These are phyloP conservation scores for Cladosporium sp. DNA, from an alignment of 2,329 filamentous ascomycete species.

Conservation along the genomic window DNA sequence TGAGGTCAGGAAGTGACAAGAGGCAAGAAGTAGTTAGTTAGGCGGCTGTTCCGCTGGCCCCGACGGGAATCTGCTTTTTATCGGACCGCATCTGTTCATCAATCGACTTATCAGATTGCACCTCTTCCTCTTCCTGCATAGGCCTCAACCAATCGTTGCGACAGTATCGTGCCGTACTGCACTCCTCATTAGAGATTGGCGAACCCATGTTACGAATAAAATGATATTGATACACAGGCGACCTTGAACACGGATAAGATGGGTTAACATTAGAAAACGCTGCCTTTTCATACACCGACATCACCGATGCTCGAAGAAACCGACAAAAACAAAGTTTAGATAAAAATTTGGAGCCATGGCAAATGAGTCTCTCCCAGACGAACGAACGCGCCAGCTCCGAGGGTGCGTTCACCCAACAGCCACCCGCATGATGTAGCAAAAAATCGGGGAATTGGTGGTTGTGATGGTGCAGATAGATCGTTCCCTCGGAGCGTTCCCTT, in stretches of 20 bases:
- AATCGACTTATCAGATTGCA: neutral
- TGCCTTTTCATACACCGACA: slow-evolving; percentile 17
- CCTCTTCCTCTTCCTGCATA: neutral
- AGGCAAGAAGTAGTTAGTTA: neutral
- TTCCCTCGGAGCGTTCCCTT: slow-evolving; percentile 5
- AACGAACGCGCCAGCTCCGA: slow-evolving; percentile 10
- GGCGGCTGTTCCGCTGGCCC: neutral
- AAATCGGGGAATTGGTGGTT: no score
- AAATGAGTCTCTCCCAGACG: slow-evolving; percentile 3
- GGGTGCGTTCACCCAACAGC: neutral
- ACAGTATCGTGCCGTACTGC: neutral
- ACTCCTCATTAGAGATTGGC: neutral
- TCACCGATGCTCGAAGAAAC: slow-evolving; percentile 12
- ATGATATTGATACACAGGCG: neutral
- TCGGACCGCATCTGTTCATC: neutral
- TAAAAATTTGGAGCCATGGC: slow-evolving; percentile 8
- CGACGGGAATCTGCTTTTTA: neutral
- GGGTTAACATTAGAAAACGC: slow-evolving; percentile 11
- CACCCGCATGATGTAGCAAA: neutral
- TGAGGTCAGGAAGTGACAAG: neutral
- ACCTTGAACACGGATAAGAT: neutral
- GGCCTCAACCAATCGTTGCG: neutral
- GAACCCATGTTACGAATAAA: neutral
- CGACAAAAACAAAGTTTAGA: neutral
- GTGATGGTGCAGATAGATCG: neutral